Evolutionary conservation across 2,329 filamentous ascomycete species (phyloP), one percentile per base, ranked within the genome.

Genomic region (Xylariaceae sp.): DNA sequence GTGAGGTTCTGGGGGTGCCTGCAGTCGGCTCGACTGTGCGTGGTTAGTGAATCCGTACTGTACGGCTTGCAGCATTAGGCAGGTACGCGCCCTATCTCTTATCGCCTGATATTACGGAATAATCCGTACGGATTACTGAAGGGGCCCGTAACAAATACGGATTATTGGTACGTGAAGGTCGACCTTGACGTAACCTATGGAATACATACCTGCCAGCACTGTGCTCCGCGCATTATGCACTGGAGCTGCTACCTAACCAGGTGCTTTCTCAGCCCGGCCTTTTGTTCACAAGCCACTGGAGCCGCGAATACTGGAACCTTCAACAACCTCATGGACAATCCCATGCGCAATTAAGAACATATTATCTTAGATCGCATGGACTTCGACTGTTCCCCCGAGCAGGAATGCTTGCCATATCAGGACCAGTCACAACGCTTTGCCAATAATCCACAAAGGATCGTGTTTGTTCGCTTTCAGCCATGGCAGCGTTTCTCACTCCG

Each of bases 401-500:
- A 35, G 56, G 42, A 9, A 59, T 55, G 53, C 30, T 44, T 35
- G 35, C 53, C 44, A 35, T 13, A 49, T 11, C 42, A 37, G 34
- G 53, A 45, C 23, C 11, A 42, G 15, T 17, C 42, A 37, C 51
- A 51, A 56, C 47, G 17, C 11, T 45, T 13, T 34, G 23, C 11
- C n/a, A 57, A 34, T 48, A 47, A n/a, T 13, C 34, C 34, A 18
- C 10, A 54, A 34, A 53, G 42, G 15, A 4, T 10, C 35, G 56
- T 10, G 15, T 34, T 49, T 18, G 34, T 5, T 37, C 17, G 35
- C 2, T 23, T 55, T 9, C 13, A 44, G 58, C 47, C 34, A 87
- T 86, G 84, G 82, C 84, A 58, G 78, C 78, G 34, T 72, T 86
- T 30, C 72, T 86, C 59, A 82, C 76, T 8, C 81, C 78, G 1